phyloP scores from a whole-genome alignment of 1,284 basidiomycete genomes.

The Pseudozyma thailandica region DNA sequence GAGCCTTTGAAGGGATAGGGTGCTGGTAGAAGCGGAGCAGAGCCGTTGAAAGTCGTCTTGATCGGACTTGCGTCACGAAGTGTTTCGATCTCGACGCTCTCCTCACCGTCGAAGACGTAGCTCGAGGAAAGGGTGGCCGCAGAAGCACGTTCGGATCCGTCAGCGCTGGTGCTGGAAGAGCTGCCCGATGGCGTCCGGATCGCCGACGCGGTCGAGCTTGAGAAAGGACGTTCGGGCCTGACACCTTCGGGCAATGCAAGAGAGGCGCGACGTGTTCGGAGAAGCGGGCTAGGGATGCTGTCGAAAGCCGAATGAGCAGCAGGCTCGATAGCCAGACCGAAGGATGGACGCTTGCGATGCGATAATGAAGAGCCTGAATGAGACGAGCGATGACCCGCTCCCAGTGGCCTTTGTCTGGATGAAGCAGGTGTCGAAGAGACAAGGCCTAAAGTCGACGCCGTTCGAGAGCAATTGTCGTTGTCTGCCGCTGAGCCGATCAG shows the following conservation, averaged over 20 bases:
- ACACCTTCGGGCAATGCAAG: constrained; percentile 15
- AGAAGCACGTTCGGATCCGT: constrained; percentile 23
- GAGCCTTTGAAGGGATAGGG: constrained; percentile 2
- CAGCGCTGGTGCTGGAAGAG: constrained; percentile 21
- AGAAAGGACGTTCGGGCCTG: constrained; percentile 13
- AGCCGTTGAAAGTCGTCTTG: constrained; percentile 8
- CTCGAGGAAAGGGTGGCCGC: constrained; percentile 31
- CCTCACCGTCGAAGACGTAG: constrained; percentile 14
- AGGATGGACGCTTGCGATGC: constrained; percentile 45
- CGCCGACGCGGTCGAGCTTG: constrained; percentile 21
- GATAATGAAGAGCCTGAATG: constrained; percentile 26
- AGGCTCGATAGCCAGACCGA: constrained; percentile 44
- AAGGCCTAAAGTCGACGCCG: constrained; percentile 3
- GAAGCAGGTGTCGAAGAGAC: background rate
- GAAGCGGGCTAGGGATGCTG: constrained; percentile 45
- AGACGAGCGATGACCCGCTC: constrained; percentile 21
- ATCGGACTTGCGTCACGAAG: constrained; percentile 19
- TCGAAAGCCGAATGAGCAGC: constrained; percentile 48
- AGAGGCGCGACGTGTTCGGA: constrained; percentile 29
- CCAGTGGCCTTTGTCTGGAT: constrained; percentile 8
- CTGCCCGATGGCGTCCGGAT: constrained; percentile 13
- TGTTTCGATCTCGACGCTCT: constrained; percentile 34
- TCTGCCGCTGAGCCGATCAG: background rate
- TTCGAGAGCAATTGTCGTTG: constrained; percentile 2
- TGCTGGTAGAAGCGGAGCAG: background rate